A percentile compares a stretch with the other conserved stretches of the same genome.
phyloP scores from a whole-genome alignment of 2,329 filamentous ascomycete genomes.

The Zasmidium angulare region DNA sequence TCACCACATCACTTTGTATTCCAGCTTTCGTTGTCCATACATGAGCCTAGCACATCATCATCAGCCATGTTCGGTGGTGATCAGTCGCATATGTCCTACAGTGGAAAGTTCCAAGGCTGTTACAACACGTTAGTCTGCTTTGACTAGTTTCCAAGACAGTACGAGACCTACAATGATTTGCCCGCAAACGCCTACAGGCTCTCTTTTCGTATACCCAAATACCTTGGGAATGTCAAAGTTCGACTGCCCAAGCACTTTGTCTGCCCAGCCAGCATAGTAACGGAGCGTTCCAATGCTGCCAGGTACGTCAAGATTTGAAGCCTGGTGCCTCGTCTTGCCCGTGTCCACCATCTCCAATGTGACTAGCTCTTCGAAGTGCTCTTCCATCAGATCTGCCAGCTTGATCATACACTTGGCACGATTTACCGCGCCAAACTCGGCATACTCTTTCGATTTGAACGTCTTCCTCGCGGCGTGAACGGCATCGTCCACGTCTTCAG shows the following conservation, averaged over 20 bases:
- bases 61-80: not conserved
- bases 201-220: conserved; percentile 66
- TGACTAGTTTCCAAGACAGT: not conserved
- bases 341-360: conserved; percentile 60
- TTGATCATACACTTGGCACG: conserved; percentile 70
- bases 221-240: conserved; percentile 39
- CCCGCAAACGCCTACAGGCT: conserved; percentile 41
- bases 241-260: conserved; percentile 24
- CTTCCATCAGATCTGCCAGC: conserved; percentile 49
- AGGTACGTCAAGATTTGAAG: conserved; percentile 33
- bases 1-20: no score
- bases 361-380: conserved; percentile 54
- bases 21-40: not conserved
- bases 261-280: conserved; percentile 28
- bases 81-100: not conserved
- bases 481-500: conserved; percentile 40
- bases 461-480: conserved; percentile 34
- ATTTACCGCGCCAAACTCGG: conserved; percentile 48
- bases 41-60: not conserved
- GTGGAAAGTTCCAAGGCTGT: conserved; percentile 36
- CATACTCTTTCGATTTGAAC: conserved; percentile 28
- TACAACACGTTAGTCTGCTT: not conserved
- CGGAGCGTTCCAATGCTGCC: conserved; percentile 38
- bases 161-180: conserved; percentile 37
- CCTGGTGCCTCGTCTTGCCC: conserved; percentile 41